These are phyloP conservation scores for Micractinium conductrix DNA, from an alignment of 139 green algal genomes.

Conservation along the genomic window DNA sequence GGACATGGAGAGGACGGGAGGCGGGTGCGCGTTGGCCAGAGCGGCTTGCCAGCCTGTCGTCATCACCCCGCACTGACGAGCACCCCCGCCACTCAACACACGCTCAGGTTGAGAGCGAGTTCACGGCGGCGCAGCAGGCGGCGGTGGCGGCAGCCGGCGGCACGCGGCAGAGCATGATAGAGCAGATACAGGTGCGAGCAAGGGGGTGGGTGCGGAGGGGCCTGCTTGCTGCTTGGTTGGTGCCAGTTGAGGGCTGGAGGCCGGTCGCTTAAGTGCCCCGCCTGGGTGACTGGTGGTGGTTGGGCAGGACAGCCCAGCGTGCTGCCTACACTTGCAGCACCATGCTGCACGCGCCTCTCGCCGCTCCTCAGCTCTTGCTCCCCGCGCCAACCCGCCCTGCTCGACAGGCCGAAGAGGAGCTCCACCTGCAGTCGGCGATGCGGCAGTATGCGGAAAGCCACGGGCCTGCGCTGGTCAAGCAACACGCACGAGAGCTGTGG, in stretches of 20 bases:
- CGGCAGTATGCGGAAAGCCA: constrained; percentile 17
- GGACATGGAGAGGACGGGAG: too few relatives aligned
- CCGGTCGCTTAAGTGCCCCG: too few relatives aligned
- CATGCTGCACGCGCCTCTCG: too few relatives aligned
- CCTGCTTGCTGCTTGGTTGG: not conserved
- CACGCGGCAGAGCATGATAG: not conserved
- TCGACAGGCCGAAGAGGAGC: constrained; percentile 34
- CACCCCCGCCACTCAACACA: not conserved
- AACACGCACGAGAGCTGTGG: constrained; percentile 20
- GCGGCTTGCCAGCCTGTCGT: too few relatives aligned
- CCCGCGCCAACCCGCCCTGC: not conserved
- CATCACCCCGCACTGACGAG: not conserved
- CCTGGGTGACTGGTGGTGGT: too few relatives aligned
- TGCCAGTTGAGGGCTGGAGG: too few relatives aligned
- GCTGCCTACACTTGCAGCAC: too few relatives aligned
- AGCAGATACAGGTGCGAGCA: constrained; percentile 30
- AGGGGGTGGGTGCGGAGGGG: not conserved
- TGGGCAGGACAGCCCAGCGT: too few relatives aligned
- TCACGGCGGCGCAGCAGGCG: constrained; percentile 13
- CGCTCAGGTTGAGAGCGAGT: constrained; percentile 16
- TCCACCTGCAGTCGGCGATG: constrained; percentile 36
- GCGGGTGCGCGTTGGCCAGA: too few relatives aligned
- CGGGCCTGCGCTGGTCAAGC: not conserved
- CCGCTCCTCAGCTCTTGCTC: not conserved
- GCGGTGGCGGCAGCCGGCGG: constrained; percentile 4